These are phyloP conservation scores for Adansonia grandidieri DNA, from an alignment of 441 rosid species.

Conservation along the genomic window DNA sequence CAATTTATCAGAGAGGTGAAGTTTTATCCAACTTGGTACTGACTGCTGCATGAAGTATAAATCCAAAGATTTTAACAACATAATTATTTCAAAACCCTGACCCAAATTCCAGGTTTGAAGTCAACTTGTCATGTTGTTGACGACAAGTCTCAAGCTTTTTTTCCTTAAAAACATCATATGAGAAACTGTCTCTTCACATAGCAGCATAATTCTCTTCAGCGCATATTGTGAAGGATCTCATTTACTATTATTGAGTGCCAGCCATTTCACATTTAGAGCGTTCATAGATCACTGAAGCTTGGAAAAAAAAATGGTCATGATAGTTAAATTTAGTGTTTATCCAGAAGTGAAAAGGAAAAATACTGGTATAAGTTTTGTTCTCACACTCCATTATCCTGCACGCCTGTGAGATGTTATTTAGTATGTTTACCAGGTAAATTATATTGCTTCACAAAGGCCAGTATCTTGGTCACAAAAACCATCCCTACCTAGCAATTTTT, in stretches of 20 bases:
- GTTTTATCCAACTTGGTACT: conserved; percentile 1
- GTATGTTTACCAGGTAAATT: conserved; percentile 2
- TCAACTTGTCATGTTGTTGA: background rate
- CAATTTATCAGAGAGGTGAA: background rate
- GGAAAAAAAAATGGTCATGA: background rate
- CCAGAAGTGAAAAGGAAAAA: background rate
- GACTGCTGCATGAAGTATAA: background rate
- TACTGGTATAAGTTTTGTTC: background rate
- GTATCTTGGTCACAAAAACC: conserved; percentile 73
- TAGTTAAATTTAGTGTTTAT: background rate
- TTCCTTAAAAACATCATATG: background rate
- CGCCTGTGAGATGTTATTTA: background rate
- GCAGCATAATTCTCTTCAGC: background rate
- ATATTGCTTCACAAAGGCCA: conserved; percentile 75
- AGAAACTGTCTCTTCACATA: background rate
- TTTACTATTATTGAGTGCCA: background rate
- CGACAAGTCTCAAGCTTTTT: background rate
- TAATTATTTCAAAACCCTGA: background rate
- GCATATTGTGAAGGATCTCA: background rate
- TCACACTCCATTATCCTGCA: background rate
- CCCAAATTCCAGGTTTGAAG: conserved; percentile 3
- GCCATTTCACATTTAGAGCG: background rate
- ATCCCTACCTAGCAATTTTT: conserved; percentile 79
- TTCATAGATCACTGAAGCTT: background rate
- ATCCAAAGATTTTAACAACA: background rate